These are phyloP conservation scores for Aspergillus persii DNA, from an alignment of 2,329 filamentous ascomycete species.

Conservation along the genomic window DNA sequence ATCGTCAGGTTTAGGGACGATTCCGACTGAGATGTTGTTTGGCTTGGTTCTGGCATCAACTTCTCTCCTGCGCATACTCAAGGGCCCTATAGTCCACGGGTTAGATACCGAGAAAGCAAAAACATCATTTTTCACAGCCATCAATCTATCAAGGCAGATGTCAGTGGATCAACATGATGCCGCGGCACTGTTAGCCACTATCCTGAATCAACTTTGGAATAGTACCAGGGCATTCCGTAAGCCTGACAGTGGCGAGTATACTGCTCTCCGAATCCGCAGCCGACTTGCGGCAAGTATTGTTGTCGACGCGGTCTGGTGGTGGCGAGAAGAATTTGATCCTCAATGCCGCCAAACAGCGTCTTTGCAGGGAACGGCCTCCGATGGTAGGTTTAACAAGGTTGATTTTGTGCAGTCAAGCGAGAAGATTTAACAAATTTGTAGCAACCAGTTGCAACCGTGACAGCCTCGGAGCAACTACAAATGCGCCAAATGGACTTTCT, in stretches of 20 bases:
- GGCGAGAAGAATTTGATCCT: constrained; percentile 42
- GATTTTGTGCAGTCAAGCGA: background rate
- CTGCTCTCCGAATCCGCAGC: constrained; percentile 38
- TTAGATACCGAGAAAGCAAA: constrained; percentile 36
- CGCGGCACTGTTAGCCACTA: constrained; percentile 30
- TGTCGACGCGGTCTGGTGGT: constrained; percentile 44
- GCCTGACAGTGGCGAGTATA: constrained; percentile 35
- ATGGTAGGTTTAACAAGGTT: constrained; percentile 15
- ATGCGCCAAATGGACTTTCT: background rate
- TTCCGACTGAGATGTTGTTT: constrained; percentile 29
- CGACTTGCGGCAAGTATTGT: constrained; percentile 38
- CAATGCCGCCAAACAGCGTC: constrained; percentile 17
- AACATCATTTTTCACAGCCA: constrained; percentile 33
- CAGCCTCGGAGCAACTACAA: constrained; percentile 3
- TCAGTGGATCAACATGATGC: constrained; percentile 37
- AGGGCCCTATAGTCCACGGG: constrained; percentile 29
- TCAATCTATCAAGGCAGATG: constrained; percentile 41
- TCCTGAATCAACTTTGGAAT: constrained; percentile 41
- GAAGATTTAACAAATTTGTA: constrained; percentile 8
- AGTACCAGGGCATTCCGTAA: constrained; percentile 42
- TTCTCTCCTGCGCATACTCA: constrained; percentile 39
- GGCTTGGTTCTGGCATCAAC: constrained; percentile 31
- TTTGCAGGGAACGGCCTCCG: constrained; percentile 13
- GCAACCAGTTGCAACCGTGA: constrained; percentile 13
- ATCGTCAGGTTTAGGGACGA: constrained; percentile 20